phyloP scores from a whole-genome alignment of 1,139 yeast genomes.

The Arxiozyma heterogenica region DNA sequence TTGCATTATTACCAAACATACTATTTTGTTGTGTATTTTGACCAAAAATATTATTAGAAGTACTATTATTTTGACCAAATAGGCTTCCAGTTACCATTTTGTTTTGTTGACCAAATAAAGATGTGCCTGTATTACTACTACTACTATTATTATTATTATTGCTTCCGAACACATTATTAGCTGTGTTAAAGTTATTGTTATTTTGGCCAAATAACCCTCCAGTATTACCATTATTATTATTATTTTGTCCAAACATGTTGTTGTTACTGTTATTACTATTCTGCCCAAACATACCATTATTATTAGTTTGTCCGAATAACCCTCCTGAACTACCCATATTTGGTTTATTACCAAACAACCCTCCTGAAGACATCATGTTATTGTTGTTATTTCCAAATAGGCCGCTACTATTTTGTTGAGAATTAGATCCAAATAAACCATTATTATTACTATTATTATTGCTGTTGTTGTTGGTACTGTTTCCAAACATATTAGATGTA shows the following conservation, averaged over 20 bases:
- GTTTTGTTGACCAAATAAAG: conserved; percentile 28
- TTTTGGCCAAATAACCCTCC: conserved; percentile 28
- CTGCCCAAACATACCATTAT: conserved; percentile 12
- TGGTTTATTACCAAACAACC: conserved; percentile 6
- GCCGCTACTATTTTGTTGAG: conserved; percentile 21
- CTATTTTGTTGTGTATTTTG: conserved; percentile 19
- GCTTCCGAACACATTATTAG: conserved; percentile 8
- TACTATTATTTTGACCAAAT: conserved; percentile 19
- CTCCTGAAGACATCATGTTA: conserved; percentile 2
- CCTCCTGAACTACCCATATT: conserved; percentile 13
- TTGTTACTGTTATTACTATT: conserved; percentile 6
- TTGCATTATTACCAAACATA: conserved; percentile 1
- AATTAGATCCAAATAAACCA: not conserved
- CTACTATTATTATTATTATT: conserved; percentile 4
- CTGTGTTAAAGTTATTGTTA: conserved; percentile 8
- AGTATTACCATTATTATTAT: conserved; percentile 12
- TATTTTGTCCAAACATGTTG: conserved; percentile 26
- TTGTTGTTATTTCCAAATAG: conserved; percentile 21
- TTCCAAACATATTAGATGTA: conserved; percentile 26
- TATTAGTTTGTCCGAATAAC: conserved; percentile 28
- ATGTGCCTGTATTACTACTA: too few relatives aligned
- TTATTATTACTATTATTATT: too few relatives aligned
- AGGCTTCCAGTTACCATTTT: conserved; percentile 19
- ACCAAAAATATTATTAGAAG: conserved; percentile 33
- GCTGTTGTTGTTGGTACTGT: conserved; percentile 5